phyloP scores from a whole-genome alignment of 495 filamentous ascomycete species.

The Daldinia bambusicola region DNA sequence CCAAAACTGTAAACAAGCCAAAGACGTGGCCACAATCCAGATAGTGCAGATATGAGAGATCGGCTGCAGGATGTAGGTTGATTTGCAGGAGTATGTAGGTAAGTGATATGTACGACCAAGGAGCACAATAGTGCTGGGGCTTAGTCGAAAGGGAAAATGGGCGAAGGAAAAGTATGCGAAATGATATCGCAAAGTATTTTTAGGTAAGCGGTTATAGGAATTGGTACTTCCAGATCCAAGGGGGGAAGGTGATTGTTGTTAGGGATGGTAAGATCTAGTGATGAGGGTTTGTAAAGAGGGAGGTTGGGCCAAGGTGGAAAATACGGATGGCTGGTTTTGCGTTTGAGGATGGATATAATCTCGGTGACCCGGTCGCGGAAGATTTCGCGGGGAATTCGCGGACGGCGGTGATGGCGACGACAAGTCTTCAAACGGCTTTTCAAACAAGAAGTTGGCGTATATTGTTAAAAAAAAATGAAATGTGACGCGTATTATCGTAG shows the following conservation, averaged over 20 bases:
- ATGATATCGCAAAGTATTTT: constrained; percentile 19
- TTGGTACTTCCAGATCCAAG: constrained; percentile 22
- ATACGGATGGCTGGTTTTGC: constrained; percentile 40
- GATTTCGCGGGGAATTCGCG: not conserved
- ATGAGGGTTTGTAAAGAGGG: constrained; percentile 39
- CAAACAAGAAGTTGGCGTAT: not conserved
- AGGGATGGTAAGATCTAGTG: constrained; percentile 10
- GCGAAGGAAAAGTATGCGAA: constrained; percentile 16
- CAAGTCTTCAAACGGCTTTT: not conserved
- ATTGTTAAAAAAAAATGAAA: not conserved
- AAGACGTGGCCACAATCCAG: constrained; percentile 18
- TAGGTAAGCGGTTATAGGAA: constrained; percentile 20
- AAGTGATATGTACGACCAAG: constrained; percentile 15
- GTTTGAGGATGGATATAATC: constrained; percentile 12
- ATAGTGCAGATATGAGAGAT: constrained; percentile 12
- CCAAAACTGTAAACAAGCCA: constrained; percentile 8
- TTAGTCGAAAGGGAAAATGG: constrained; percentile 5
- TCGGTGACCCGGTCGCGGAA: constrained; percentile 10
- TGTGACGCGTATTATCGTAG: constrained; percentile 6
- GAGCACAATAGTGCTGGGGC: constrained; percentile 6
- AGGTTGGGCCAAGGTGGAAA: constrained; percentile 40
- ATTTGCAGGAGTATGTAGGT: constrained; percentile 19
- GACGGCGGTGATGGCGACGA: not conserved
- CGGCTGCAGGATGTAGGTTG: constrained; percentile 8
- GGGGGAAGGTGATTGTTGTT: constrained; percentile 18